Percentiles rank a stretch among this genome's conserved stretches.
Conservation (phyloP, 306 rosid genomes). For the Prunus armeniaca region DNA sequence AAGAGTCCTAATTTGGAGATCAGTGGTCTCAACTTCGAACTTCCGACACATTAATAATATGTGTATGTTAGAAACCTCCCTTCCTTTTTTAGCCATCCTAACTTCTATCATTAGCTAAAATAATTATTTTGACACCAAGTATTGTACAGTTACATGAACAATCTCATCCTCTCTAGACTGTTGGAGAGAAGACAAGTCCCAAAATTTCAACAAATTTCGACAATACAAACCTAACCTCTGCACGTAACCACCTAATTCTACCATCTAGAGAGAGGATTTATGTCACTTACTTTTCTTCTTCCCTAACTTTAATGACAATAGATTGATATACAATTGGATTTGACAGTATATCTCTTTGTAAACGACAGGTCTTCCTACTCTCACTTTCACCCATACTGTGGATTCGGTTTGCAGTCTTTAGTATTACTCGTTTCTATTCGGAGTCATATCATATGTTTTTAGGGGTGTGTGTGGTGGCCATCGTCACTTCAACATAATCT, state of each 20-base stretch:
- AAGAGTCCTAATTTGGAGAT: accelerated
- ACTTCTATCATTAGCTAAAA: no score
- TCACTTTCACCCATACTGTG: not conserved
- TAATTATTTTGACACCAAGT: no score
- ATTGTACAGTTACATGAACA: no score
- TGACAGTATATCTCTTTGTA: not conserved
- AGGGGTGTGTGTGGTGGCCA: no score
- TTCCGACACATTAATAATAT: accelerated
- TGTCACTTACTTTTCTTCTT: not conserved
- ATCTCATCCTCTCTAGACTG: no score
- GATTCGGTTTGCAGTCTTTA: not conserved
- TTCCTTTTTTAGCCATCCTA: accelerated
- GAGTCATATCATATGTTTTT: no score
- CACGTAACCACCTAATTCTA: not conserved
- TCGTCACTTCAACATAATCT: no score
- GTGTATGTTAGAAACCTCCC: no score
- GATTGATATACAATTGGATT: not conserved
- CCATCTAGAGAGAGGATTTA: no score
- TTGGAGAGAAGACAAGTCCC: not conserved
- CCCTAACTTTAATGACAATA: not conserved
- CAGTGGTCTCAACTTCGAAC: accelerated
- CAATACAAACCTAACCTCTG: not conserved
- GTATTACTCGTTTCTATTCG: not conserved
- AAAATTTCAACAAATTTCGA: not conserved
- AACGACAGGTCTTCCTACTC: not conserved